Percentiles rank a stretch among this genome's conserved stretches.
These are phyloP conservation scores for Aspergillus proliferans DNA, from an alignment of 2,329 filamentous ascomycete species.

Conservation along the genomic window DNA sequence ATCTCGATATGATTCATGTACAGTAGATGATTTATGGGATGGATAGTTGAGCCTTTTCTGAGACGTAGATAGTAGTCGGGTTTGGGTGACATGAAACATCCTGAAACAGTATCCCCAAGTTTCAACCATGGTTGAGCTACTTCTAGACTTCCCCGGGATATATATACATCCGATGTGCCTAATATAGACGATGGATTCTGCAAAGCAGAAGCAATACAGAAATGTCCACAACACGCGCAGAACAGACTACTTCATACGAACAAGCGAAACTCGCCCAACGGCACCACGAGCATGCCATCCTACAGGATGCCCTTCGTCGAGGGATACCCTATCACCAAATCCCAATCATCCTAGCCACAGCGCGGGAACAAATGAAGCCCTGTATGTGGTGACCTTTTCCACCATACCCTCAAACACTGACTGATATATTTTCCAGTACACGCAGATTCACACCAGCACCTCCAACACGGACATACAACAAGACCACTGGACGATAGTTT, in stretches of 20 bases:
- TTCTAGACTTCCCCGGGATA: not conserved
- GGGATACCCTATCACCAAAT: not conserved
- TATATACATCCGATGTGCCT: not conserved
- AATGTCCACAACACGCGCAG: not conserved
- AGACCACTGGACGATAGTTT: not conserved
- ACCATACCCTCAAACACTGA: no score
- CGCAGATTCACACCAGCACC: not conserved
- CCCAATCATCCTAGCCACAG: not conserved
- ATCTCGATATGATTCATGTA: conserved; percentile 6
- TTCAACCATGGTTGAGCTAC: not conserved
- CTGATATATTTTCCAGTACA: not conserved
- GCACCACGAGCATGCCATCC: conserved; percentile 4
- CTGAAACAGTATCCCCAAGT: not conserved
- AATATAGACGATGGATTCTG: not conserved
- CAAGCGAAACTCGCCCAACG: conserved; percentile 5
- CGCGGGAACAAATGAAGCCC: not conserved
- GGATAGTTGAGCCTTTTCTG: not conserved
- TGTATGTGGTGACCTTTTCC: not conserved
- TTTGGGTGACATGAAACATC: not conserved
- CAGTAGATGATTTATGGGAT: conserved; percentile 13
- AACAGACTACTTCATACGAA: conserved; percentile 5
- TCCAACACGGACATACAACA: not conserved
- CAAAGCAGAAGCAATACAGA: not conserved
- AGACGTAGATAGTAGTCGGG: not conserved
- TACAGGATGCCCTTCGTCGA: conserved; percentile 4